Conservation (phyloP, 2,329 filamentous ascomycete genomes). For the Cytospora piceicola region DNA sequence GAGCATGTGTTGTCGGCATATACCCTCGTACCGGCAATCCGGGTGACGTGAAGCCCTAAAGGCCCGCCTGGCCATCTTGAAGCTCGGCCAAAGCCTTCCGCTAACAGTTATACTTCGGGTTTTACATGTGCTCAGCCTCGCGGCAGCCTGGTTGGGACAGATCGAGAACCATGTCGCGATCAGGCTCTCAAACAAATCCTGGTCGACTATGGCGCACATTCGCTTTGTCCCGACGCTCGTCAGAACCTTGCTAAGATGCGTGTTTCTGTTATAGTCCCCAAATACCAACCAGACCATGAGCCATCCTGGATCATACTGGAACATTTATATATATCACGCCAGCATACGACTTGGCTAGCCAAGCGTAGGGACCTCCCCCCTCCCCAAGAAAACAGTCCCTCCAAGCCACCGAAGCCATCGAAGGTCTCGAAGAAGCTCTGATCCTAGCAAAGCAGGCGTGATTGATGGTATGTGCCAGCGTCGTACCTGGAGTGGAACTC, state of each 20-base stretch:
- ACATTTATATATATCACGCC: neutral
- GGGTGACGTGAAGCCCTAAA: neutral
- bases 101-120: neutral
- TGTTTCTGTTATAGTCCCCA: neutral
- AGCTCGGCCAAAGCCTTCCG: neutral
- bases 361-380: too few species aligned
- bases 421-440: neutral
- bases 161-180: neutral
- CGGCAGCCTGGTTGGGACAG: neutral
- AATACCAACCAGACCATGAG: neutral
- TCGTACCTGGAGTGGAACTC: conserved; percentile 12
- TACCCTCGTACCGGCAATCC: neutral
- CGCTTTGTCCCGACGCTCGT: neutral
- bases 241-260: neutral
- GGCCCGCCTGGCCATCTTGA: neutral
- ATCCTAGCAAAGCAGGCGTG: neutral
- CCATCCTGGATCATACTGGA: neutral
- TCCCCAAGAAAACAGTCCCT: neutral
- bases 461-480: conserved; percentile 14
- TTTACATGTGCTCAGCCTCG: neutral
- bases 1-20: neutral
- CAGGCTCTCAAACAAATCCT: neutral
- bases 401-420: neutral
- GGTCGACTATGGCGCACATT: neutral
- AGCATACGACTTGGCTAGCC: neutral